Evolutionary conservation across 2,329 filamentous ascomycete genomes (phyloP).

Genomic region (Pleoardoris graminearum): DNA sequence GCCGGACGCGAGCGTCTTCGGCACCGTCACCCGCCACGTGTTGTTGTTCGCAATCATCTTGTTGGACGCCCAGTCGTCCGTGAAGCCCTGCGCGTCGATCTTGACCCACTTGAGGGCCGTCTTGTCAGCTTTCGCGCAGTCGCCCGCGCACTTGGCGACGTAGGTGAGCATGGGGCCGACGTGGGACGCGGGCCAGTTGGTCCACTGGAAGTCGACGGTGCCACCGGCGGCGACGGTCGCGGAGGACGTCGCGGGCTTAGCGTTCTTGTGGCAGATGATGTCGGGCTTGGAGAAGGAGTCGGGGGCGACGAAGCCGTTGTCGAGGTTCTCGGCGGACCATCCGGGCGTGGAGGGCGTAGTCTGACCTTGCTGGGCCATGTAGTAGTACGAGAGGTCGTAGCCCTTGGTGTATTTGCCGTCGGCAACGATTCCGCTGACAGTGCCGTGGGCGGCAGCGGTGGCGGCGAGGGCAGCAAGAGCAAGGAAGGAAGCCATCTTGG

Average conservation of each 20-base stretch:
- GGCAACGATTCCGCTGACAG: conserved; percentile 50
- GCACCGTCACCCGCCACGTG: conserved; percentile 53
- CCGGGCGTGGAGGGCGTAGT: conserved; percentile 46
- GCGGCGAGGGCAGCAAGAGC: conserved; percentile 43
- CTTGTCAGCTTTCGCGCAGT: conserved; percentile 41
- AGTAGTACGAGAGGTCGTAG: conserved; percentile 50
- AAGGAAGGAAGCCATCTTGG: conserved; percentile 36
- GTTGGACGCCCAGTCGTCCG: conserved; percentile 43
- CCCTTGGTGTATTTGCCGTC: conserved; percentile 53
- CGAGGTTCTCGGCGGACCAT: conserved; percentile 48
- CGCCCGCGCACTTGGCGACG: conserved; percentile 39
- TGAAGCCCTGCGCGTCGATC: conserved; percentile 40
- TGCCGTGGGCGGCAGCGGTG: conserved; percentile 53
- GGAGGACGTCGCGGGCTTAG: conserved; percentile 50
- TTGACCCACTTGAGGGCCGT: conserved; percentile 44
- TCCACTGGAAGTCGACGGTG: conserved; percentile 59
- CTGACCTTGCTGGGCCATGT: conserved; percentile 32
- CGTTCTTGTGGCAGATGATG: conserved; percentile 66
- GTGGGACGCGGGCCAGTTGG: conserved; percentile 44
- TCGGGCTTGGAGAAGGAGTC: conserved; percentile 32
- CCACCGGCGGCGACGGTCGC: conserved; percentile 65
- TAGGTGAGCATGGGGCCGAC: conserved; percentile 47
- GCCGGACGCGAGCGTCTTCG: conserved; percentile 50
- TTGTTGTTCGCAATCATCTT: conserved; percentile 53
- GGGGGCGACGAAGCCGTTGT: conserved; percentile 43